These are phyloP conservation scores for Ophioceras dolichostomum DNA, from an alignment of 2,329 filamentous ascomycete species.

Conservation along the genomic window DNA sequence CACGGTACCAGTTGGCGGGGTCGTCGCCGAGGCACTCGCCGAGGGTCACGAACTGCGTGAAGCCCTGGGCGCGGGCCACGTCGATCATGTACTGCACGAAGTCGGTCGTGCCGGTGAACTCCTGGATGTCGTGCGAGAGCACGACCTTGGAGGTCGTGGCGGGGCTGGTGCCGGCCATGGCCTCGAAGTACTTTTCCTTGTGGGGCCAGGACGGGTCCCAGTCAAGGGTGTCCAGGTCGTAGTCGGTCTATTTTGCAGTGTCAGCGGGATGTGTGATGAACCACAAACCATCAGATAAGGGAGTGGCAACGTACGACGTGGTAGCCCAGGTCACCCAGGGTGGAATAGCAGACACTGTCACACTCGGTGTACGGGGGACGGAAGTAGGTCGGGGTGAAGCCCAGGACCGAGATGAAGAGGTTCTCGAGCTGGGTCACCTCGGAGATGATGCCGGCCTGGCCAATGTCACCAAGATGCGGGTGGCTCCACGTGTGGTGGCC, in stretches of 20 bases:
- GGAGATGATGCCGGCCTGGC: constrained; percentile 28
- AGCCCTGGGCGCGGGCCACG: constrained; percentile 27
- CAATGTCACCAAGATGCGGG: constrained; percentile 20
- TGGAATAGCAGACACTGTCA: constrained; percentile 14
- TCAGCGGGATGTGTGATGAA: no score
- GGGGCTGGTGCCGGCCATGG: constrained; percentile 11
- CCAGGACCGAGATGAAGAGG: constrained; percentile 28
- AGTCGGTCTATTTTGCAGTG: no score
- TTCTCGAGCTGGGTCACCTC: constrained; percentile 30
- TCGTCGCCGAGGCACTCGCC: constrained; percentile 43
- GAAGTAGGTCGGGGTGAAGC: constrained; percentile 31
- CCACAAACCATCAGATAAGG: no score
- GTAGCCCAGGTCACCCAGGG: constrained; percentile 19
- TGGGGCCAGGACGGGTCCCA: constrained; percentile 22
- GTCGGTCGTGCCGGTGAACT: constrained; percentile 29
- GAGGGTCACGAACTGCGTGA: constrained; percentile 32
- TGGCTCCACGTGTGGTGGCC: constrained; percentile 35
- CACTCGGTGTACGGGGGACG: constrained; percentile 27
- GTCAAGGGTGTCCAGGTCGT: constrained; percentile 18
- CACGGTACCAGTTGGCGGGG: constrained; percentile 38
- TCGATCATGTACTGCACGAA: constrained; percentile 29
- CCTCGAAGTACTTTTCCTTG: constrained; percentile 18
- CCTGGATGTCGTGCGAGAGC: constrained; percentile 39
- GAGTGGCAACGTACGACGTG: no score
- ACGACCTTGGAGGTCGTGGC: constrained; percentile 24